These are phyloP conservation scores for Verticillium albo-atrum DNA, from an alignment of 2,329 filamentous ascomycete genomes.

Conservation along the genomic window DNA sequence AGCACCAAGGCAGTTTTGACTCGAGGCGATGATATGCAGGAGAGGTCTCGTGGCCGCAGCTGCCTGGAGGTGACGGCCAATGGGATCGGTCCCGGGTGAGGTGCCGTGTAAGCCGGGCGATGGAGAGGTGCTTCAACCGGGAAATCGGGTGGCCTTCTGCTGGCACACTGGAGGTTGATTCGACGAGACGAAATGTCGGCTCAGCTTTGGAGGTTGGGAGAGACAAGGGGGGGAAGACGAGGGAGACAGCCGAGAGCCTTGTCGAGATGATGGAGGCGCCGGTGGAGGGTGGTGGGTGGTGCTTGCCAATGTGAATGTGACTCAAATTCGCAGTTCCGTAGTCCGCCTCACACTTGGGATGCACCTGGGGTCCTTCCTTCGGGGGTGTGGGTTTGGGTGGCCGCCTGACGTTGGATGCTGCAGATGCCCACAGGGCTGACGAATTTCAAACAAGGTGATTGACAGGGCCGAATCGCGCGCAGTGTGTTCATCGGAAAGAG, in stretches of 20 bases:
- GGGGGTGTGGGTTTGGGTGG: not conserved
- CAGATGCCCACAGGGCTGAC: not conserved
- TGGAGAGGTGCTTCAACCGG: not conserved
- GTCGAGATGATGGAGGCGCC: too few relatives aligned
- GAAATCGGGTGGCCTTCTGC: not conserved
- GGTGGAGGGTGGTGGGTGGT: too few relatives aligned
- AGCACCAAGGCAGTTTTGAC: not conserved
- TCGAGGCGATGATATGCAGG: not conserved
- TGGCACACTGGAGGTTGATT: not conserved
- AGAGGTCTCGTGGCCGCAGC: constrained; percentile 1
- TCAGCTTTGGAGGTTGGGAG: not conserved
- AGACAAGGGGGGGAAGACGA: not conserved
- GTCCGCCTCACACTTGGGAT: not conserved
- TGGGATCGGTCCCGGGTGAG: not conserved
- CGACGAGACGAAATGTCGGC: not conserved
- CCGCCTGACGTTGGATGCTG: not conserved
- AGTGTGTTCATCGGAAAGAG: too few relatives aligned
- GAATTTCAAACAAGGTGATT: not conserved
- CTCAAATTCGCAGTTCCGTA: not conserved
- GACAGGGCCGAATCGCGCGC: too few relatives aligned
- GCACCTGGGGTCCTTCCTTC: not conserved
- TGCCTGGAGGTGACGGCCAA: not conserved
- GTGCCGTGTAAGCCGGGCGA: constrained; percentile 1
- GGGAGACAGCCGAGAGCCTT: not conserved
- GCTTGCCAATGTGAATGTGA: not conserved